A percentile compares a stretch with the other conserved stretches of the same genome.
These are phyloP conservation scores for Lichtheimia ornata DNA, from an alignment of 371 early-diverging fungal species.

Conservation along the genomic window DNA sequence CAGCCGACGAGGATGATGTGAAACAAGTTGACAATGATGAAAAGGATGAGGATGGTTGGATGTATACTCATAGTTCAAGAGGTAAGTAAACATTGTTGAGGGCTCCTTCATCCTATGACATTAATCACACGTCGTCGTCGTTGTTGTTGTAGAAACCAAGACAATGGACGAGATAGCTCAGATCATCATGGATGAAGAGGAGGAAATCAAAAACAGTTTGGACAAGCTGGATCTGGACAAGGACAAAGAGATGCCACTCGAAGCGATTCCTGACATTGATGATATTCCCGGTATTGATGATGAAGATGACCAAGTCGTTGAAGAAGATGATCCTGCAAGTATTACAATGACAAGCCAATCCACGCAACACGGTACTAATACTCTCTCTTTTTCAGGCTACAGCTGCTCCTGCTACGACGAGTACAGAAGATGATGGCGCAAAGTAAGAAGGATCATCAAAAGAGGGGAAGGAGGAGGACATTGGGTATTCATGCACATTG, in stretches of 20 bases:
- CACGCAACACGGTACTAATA: not conserved
- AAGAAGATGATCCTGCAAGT: constrained; percentile 72
- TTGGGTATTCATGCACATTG: not conserved
- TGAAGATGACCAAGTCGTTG: constrained; percentile 63
- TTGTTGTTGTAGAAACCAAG: constrained; percentile 22
- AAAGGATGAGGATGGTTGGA: constrained; percentile 79
- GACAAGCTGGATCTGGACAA: constrained; percentile 26
- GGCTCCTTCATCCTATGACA: not conserved
- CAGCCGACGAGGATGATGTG: constrained; percentile 62
- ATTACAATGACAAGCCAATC: not conserved
- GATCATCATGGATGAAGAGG: constrained; percentile 63
- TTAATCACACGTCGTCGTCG: too few relatives aligned
- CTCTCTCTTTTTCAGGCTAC: not conserved
- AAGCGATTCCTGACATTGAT: constrained; percentile 91
- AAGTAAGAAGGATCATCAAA: too few relatives aligned
- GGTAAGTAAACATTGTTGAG: constrained; percentile 8
- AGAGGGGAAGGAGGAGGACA: too few relatives aligned
- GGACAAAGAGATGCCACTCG: constrained; percentile 23
- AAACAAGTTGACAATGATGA: constrained; percentile 45
- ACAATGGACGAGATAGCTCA: constrained; percentile 74
- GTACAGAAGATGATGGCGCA: not conserved
- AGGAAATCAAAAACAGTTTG: constrained; percentile 32
- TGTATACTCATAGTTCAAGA: constrained; percentile 74
- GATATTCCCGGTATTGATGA: constrained; percentile 64
- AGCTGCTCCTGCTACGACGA: constrained; percentile 2